Evolutionary conservation across 163 green algal species (phyloP).

Genomic region (Chlamydomonas reinhardtii): DNA sequence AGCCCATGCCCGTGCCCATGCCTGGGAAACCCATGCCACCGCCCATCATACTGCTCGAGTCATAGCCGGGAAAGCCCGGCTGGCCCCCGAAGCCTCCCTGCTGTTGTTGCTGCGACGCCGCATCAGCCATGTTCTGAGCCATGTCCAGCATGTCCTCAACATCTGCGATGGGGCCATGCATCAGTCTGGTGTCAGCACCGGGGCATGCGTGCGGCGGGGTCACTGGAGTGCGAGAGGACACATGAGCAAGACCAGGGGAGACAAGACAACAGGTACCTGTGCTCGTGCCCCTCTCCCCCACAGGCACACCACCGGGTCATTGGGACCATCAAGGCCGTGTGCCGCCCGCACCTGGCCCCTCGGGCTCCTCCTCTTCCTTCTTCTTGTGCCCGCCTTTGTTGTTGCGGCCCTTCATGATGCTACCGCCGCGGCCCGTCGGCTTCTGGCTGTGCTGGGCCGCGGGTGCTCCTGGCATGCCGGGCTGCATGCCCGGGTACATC

Average conservation of each 20-base stretch:
- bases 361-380: too few relatives aligned
- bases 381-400: too few relatives aligned
- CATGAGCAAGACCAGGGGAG: too few relatives aligned
- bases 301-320: too few relatives aligned
- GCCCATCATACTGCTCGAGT: constrained; percentile 12
- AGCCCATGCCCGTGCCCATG: constrained; percentile 21
- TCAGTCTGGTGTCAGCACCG: too few relatives aligned
- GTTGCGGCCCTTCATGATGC: not conserved
- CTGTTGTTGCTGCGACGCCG: too few relatives aligned
- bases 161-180: not conserved
- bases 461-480: not conserved
- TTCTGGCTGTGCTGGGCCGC: not conserved
- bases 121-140: not conserved
- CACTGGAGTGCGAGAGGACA: too few relatives aligned
- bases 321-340: too few relatives aligned
- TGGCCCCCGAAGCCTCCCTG: not conserved
- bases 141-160: constrained; percentile 20
- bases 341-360: too few relatives aligned
- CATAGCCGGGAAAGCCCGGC: constrained; percentile 6
- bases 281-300: too few relatives aligned
- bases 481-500: not conserved
- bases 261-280: too few relatives aligned
- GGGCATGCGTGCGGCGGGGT: too few relatives aligned
- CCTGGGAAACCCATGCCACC: not conserved
- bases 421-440: not conserved